Evolutionary conservation across 1,284 basidiomycete genomes (phyloP).

Genomic region (Irpex sp.): DNA sequence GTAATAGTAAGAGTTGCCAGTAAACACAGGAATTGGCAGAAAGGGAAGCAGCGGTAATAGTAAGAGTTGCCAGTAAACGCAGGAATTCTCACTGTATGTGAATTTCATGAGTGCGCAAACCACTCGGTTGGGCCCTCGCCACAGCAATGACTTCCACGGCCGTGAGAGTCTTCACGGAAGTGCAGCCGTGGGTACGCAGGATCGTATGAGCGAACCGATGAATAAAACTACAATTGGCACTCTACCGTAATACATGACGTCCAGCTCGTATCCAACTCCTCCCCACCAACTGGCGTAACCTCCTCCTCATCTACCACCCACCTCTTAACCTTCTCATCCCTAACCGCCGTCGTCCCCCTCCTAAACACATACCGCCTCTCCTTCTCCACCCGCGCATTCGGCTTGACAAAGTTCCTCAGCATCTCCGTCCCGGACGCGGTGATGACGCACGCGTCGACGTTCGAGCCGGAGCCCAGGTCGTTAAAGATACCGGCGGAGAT

Average conservation of each 20-base stretch:
- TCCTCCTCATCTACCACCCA: slow-evolving; percentile 71
- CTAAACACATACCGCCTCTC: slow-evolving; percentile 85
- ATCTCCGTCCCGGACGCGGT: slow-evolving; percentile 81
- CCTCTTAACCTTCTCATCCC: slow-evolving; percentile 71
- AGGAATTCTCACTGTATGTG: too few species aligned
- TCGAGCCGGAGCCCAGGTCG: slow-evolving; percentile 96
- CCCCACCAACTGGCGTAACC: slow-evolving; percentile 47
- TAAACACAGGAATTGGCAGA: too few species aligned
- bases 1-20: too few species aligned
- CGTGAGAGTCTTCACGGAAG: too few species aligned
- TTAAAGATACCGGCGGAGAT: slow-evolving; percentile 98
- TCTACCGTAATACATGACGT: neutral
- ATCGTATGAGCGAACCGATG: too few species aligned
- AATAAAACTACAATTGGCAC: neutral
- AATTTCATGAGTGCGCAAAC: too few species aligned
- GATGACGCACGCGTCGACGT: slow-evolving; percentile 96
- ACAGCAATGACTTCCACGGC: too few species aligned
- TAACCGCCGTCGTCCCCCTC: slow-evolving; percentile 85
- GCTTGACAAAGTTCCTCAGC: slow-evolving; percentile 88
- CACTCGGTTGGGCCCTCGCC: too few species aligned
- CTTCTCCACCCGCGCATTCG: slow-evolving; percentile 83
- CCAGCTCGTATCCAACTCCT: slow-evolving; percentile 66
- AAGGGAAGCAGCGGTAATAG: too few species aligned
- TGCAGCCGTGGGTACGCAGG: too few species aligned
- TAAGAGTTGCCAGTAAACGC: slow-evolving; percentile 15